phyloP scores from a whole-genome alignment of 2,329 filamentous ascomycete genomes.

The Microcyclosporella mali region DNA sequence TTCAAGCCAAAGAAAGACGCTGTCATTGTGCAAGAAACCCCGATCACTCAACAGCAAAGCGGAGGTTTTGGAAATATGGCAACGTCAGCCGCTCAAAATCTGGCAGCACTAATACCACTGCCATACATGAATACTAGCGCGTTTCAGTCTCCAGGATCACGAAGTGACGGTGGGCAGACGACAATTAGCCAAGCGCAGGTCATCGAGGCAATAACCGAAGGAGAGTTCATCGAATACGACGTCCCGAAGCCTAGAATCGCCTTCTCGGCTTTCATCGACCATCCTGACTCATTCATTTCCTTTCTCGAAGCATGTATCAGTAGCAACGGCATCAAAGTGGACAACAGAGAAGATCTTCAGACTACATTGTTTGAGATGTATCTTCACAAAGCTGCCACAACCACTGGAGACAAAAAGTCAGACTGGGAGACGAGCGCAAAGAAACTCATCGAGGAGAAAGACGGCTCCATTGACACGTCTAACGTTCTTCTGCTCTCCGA shows the following conservation, averaged over 20 bases:
- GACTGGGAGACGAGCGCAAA: conserved; percentile 91
- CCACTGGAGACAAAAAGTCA: conserved; percentile 62
- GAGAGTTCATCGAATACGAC: conserved; percentile 57
- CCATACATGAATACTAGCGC: conserved; percentile 72
- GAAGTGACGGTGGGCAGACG: conserved; percentile 33
- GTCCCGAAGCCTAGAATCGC: conserved; percentile 78
- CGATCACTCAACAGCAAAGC: conserved; percentile 27
- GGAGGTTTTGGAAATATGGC: conserved; percentile 43
- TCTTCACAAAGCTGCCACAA: conserved; percentile 74
- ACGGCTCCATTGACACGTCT: conserved; percentile 84
- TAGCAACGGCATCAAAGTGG: conserved; percentile 62
- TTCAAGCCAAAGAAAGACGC: conserved; percentile 68
- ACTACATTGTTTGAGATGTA: conserved; percentile 99
- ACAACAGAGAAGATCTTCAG: conserved; percentile 78
- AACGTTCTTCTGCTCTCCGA: conserved; percentile 91
- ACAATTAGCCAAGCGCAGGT: conserved; percentile 51
- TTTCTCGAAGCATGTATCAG: conserved; percentile 85
- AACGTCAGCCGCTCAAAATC: conserved; percentile 74
- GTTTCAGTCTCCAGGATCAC: conserved; percentile 48
- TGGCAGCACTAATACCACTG: conserved; percentile 74
- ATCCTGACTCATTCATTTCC: conserved; percentile 81
- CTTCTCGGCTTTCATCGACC: conserved; percentile 94
- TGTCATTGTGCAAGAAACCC: conserved; percentile 44
- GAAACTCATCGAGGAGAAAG: conserved; percentile 72
- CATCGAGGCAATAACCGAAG: conserved; percentile 48